Conservation (phyloP, 2,329 filamentous ascomycete species). For the Pseudogymnoascus sp. region DNA sequence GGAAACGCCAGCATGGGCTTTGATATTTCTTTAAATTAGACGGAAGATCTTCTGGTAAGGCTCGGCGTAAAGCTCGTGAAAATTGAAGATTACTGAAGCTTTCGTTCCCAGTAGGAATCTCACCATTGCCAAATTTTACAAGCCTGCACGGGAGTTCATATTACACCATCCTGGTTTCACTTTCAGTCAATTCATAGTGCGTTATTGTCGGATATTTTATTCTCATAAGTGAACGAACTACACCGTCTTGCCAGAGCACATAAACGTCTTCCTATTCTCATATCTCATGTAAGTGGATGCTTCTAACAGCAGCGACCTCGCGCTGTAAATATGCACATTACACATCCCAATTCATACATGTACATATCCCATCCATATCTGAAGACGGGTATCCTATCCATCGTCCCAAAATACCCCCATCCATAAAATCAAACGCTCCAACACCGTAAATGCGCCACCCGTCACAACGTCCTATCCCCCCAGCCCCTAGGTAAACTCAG, state of each 20-base stretch:
- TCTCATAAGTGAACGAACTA: neutral
- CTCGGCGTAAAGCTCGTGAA: neutral
- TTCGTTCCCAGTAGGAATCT: neutral
- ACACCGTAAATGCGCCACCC: neutral
- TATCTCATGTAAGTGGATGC: neutral
- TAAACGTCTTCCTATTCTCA: neutral
- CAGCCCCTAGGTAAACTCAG: neutral
- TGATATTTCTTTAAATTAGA: neutral
- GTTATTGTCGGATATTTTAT: neutral
- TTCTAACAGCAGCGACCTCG: neutral
- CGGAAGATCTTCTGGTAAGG: neutral
- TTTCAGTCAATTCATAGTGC: neutral
- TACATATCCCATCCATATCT: neutral
- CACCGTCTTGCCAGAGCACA: neutral
- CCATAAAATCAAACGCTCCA: slow-evolving; percentile 1
- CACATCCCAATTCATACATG: slow-evolving; percentile 3
- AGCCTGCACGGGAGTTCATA: neutral
- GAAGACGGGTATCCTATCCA: neutral
- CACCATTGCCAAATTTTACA: neutral
- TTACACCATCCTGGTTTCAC: neutral
- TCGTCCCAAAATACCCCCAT: neutral
- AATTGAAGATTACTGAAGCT: neutral
- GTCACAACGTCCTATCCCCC: neutral
- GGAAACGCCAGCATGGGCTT: neutral
- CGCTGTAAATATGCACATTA: slow-evolving; percentile 5